Evolutionary conservation across 2,329 filamentous ascomycete genomes (phyloP), one percentile per base, ranked within the genome.

Genomic region (Sclerotinia sclerotiorum): DNA sequence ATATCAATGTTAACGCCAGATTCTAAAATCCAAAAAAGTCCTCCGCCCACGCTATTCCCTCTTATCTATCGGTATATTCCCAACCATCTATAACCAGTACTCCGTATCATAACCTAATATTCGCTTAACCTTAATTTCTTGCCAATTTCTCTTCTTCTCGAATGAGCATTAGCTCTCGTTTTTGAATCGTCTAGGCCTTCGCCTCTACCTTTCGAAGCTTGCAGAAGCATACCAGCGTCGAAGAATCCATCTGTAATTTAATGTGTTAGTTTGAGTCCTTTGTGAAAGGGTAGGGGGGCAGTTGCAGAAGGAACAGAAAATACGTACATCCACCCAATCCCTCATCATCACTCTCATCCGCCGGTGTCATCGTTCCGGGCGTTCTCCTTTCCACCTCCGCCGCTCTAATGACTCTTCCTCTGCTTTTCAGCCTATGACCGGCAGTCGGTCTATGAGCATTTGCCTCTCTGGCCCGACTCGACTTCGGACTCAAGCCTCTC

Each of bases 221-320:
- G 92, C 32, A 95, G 84, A 6, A 97, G 86, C 93, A 97, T 97
- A 19, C 94, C 94, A 0, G 94, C 93, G 78, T 98, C 94, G 80
- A 98, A 98, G 83, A 98, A 97, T 44, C 94, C 94, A 83, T 97
- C 94, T 97, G 39, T 42, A 77, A 74, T 44, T 17, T 58, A 27
- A 21, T 27, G 21, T 27, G 15, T 65, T 57, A 65, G 63, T 29
- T 35, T 17, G 42, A n/a, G 35, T 35, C 35, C 8, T 35, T 35
- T 15, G 19, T 67, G 24, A n/a, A n/a, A 49, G n/a, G 11, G 13
- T 42, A 42, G 4, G 3, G 39, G 1, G 39, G 0, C 13, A 42
- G 39, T 17, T 17, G 3, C 11, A 10, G 24, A 48, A 56, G 35
- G n/a, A 27, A 57, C 39, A 35, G 3, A 6, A 19, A 75, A 70